Evolutionary conservation across 768 basidiomycete species (phyloP).

Genomic region (Rhizopogon vinicolor): DNA sequence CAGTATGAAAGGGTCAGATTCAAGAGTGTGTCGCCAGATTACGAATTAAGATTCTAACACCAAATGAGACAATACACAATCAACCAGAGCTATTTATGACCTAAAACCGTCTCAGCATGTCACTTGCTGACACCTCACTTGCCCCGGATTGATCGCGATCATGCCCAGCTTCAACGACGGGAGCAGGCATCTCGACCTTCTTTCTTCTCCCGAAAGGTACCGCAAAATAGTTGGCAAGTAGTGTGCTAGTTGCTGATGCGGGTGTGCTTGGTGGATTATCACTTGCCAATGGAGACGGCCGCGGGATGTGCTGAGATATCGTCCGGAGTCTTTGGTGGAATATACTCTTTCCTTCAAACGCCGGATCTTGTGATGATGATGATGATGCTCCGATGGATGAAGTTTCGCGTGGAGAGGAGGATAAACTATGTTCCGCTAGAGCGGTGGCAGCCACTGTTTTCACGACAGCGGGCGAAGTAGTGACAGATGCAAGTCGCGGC

Average conservation of each 20-base stretch:
- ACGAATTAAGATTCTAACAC: no score
- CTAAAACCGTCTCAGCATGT: constrained; percentile 28
- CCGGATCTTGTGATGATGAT: constrained; percentile 58
- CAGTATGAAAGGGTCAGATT: no score
- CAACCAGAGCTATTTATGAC: neutral
- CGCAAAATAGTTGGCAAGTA: constrained; percentile 58
- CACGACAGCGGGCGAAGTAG: constrained; percentile 34
- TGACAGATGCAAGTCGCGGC: constrained; percentile 50
- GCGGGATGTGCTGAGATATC: constrained; percentile 54
- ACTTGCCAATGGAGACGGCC: constrained; percentile 41
- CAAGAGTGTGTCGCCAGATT: no score
- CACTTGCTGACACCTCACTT: constrained; percentile 33
- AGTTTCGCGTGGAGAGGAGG: constrained; percentile 31
- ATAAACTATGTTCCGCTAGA: constrained; percentile 49
- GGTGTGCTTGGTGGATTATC: constrained; percentile 11
- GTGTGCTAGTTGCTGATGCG: constrained; percentile 43
- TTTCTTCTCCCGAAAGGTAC: constrained; percentile 59
- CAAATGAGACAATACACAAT: neutral
- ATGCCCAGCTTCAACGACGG: constrained; percentile 22
- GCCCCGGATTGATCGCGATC: constrained; percentile 12
- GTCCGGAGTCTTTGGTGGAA: constrained; percentile 48
- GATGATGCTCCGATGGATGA: constrained; percentile 36
- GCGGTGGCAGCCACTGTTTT: constrained; percentile 71
- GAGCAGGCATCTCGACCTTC: constrained; percentile 15
- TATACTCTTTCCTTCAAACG: constrained; percentile 54